A percentile compares a stretch with the other conserved stretches of the same genome.
phyloP scores from a whole-genome alignment of 2,329 filamentous ascomycete genomes.

The Zopfia rhizophila region DNA sequence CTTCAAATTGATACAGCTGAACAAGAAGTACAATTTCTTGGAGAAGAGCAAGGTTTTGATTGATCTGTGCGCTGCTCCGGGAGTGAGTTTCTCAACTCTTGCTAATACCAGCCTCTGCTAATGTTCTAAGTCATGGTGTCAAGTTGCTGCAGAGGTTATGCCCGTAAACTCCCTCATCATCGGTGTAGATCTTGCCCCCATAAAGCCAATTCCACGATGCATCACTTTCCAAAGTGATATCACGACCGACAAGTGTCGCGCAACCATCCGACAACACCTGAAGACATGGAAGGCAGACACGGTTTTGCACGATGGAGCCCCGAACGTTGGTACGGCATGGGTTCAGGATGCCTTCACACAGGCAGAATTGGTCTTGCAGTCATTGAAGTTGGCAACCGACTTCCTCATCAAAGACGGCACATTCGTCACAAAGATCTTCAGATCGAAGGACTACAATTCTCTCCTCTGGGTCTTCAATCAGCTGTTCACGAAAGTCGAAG shows the following conservation, averaged over 20 bases:
- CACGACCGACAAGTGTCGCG: conserved; percentile 93
- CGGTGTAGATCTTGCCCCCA: conserved; percentile 92
- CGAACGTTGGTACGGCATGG: conserved; percentile 98
- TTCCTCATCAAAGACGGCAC: conserved; percentile 89
- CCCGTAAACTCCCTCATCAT: conserved; percentile 88
- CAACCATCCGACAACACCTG: conserved; percentile 86
- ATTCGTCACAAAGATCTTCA: conserved; percentile 97
- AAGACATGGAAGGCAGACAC: conserved; percentile 98
- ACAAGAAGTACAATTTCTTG: conserved; percentile 98
- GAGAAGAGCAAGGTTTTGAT: conserved; percentile 96
- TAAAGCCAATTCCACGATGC: conserved; percentile 92
- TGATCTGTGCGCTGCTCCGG: conserved; percentile 97
- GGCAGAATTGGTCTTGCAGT: conserved; percentile 89
- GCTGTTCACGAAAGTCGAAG: conserved; percentile 92
- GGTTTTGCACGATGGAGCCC: conserved; percentile 95
- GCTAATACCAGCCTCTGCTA: conserved; percentile 9
- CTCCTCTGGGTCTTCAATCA: conserved; percentile 98
- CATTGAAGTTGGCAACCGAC: conserved; percentile 92
- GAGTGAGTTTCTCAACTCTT: conserved; percentile 66
- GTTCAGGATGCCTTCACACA: conserved; percentile 98
- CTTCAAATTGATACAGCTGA: conserved; percentile 97
- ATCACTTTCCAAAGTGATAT: conserved; percentile 99
- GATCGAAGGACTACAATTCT: conserved; percentile 96
- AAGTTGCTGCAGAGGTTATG: conserved; percentile 96
- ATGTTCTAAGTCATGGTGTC: conserved; percentile 80